Conservation (phyloP, 352 stramenopile species). For the Pythium graminicola region DNA sequence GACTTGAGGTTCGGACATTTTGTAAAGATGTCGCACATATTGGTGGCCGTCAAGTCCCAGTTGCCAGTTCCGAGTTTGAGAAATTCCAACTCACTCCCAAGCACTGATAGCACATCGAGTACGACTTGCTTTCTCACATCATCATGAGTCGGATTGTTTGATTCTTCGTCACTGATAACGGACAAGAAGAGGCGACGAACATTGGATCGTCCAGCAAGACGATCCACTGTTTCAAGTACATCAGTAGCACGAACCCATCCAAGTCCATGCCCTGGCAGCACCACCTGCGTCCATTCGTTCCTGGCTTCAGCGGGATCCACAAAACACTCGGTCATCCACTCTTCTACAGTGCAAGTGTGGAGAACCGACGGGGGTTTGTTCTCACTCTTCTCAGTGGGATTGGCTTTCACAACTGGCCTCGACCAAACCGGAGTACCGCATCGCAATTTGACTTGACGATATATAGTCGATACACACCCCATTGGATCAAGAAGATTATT, state of each 20-base stretch:
- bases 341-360: not conserved
- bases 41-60: not conserved
- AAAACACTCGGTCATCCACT: not conserved
- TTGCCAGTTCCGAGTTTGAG: not conserved
- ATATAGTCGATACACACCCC: not conserved
- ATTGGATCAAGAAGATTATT: not conserved
- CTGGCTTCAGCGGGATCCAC: not conserved
- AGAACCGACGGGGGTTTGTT: too few species aligned
- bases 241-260: not conserved
- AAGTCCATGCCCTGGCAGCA: not conserved
- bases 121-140: too few species aligned
- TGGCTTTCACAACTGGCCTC: too few species aligned
- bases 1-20: not conserved
- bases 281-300: not conserved
- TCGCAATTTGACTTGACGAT: not conserved
- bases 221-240: not conserved
- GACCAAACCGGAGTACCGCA: not conserved
- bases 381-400: not conserved
- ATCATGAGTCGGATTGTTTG: too few species aligned
- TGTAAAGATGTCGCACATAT: not conserved
- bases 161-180: not conserved
- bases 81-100: not conserved
- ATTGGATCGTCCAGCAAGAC: not conserved
- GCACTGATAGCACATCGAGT: not conserved
- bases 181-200: not conserved